Conservation (phyloP, 2,329 filamentous ascomycete genomes). For the Beauveria asiatica region DNA sequence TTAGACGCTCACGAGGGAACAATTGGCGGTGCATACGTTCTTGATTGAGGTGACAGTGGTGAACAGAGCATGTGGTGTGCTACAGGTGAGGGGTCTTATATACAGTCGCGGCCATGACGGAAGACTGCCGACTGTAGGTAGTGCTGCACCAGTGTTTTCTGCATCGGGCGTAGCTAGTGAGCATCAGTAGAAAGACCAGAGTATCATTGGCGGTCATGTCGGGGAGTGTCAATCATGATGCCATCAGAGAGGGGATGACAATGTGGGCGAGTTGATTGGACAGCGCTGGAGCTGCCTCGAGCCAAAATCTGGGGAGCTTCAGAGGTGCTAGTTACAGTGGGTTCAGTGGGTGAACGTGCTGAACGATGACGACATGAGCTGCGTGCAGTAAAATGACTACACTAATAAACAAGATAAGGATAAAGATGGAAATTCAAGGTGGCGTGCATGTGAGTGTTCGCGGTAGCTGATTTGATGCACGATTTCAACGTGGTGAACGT, state of each 20-base stretch:
- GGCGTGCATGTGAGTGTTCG: too few species aligned
- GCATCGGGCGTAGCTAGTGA: neutral
- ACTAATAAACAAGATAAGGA: too few species aligned
- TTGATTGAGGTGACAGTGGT: neutral
- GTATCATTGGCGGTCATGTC: neutral
- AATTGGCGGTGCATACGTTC: constrained; percentile 3
- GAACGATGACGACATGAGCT: constrained; percentile 1
- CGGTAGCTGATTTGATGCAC: too few species aligned
- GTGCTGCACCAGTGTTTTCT: neutral
- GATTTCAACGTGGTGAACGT: too few species aligned
- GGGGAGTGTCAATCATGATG: constrained; percentile 1
- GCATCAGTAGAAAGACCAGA: neutral
- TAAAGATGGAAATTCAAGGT: too few species aligned
- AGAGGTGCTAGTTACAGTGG: neutral
- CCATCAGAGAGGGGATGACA: constrained; percentile 5
- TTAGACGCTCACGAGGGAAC: neutral
- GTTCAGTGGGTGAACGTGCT: neutral
- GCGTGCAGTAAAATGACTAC: neutral
- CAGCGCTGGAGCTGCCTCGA: neutral
- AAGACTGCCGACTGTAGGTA: neutral
- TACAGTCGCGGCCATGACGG: neutral
- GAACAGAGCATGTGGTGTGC: neutral
- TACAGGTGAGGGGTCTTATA: neutral
- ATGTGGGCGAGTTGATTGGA: constrained; percentile 4
- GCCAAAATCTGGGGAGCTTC: neutral